Base-by-base conservation (phyloP, 257 asterid species). In the Plantago ovata region DNA sequence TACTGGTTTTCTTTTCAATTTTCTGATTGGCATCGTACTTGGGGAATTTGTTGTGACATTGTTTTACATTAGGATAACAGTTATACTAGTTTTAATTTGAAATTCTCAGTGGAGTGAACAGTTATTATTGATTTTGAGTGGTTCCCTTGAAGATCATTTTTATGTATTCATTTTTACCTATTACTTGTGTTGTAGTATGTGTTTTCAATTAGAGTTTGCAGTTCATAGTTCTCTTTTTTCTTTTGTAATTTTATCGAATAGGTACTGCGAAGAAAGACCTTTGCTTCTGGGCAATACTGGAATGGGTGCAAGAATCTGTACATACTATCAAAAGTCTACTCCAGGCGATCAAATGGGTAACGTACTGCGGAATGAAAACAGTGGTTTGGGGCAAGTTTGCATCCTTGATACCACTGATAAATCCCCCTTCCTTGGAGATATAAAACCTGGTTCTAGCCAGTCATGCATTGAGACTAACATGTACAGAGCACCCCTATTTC, bases 231-330 rank as follows among this genome's bases (percentile, higher is more conserved):
- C 36, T 28, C 0, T 28, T 28, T 28, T 28, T n/a, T n/a, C n/a
- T n/a, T 53, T 69, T 69, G 58, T 51, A 38, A 70, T 49, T 70
- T 43, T 38, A 47, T 36, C 53, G 67, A 55, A 70, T 70, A 93
- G 99, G 79, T 93, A 93, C 78, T 93, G 94, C 58, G 99, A 93
- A 76, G 97, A 93, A 76, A 84, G 97, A 59, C 99, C 99, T 77
- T 72, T 93, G 76, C 97, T 93, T 67, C 81, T 93, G 13, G 87
- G 97, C 62, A 89, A 93, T 76, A 76, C 80, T 51, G 99, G 99
- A 69, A 89, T 93, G 99, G 99, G 99, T 76, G 95, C 96, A 58
- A 82, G 95, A 78, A 79, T 89, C 64, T 89, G 94, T 75, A 93
- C 99, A 60, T 93, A 89, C 71, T 89, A 89, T 75, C 97, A 93